Conservation (phyloP, 2,329 filamentous ascomycete species). For the Fusarium sambucinum region DNA sequence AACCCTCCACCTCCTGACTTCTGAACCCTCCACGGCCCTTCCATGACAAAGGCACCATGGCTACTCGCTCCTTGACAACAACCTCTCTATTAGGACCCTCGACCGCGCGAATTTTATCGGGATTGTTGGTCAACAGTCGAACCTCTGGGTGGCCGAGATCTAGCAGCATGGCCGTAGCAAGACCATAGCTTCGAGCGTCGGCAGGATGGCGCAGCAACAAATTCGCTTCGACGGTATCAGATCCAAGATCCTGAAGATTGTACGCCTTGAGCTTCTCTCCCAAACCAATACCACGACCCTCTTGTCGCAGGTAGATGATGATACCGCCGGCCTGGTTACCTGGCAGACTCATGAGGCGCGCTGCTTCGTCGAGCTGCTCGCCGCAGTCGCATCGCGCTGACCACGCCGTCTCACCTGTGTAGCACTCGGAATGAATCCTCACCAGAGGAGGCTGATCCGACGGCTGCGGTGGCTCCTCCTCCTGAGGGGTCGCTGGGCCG, state of each 20-base stretch:
- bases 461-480: conserved; percentile 22
- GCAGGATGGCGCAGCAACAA: conserved; percentile 90
- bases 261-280: conserved; percentile 98
- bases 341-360: conserved; percentile 87
- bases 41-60: conserved; percentile 97
- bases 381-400: conserved; percentile 97
- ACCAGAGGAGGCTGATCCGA: conserved; percentile 73
- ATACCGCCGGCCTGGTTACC: conserved; percentile 77
- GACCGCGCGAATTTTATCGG: conserved; percentile 94
- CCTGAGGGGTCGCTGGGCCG: conserved; percentile 50
- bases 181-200: conserved; percentile 91
- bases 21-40: conserved; percentile 85
- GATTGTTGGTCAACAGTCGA: conserved; percentile 92
- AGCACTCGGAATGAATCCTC: conserved; percentile 97
- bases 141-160: conserved; percentile 86
- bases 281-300: conserved; percentile 94
- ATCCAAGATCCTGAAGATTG: conserved; percentile 95
- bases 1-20: conserved; percentile 91
- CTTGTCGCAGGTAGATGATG: conserved; percentile 95
- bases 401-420: conserved; percentile 98
- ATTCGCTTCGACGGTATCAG: conserved; percentile 98
- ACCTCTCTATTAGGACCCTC: conserved; percentile 92
- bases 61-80: conserved; percentile 86
- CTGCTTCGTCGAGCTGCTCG: conserved; percentile 96
- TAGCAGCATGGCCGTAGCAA: conserved; percentile 94